These are phyloP conservation scores for Apiospora arundinis DNA, from an alignment of 2,329 filamentous ascomycete species.

Conservation along the genomic window DNA sequence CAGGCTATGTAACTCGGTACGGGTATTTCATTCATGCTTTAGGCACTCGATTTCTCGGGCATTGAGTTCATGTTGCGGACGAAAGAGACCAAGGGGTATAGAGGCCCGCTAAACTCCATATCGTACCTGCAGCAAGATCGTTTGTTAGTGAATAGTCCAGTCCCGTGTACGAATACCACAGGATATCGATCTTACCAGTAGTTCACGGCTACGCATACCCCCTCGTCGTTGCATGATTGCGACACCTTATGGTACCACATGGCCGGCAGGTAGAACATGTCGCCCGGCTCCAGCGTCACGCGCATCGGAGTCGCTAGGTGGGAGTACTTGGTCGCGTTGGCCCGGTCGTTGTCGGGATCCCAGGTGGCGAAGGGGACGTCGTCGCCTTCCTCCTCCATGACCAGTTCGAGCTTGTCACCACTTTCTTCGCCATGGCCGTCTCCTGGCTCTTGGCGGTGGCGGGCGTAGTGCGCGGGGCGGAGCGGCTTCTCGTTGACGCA, in stretches of 20 bases:
- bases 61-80: constrained; percentile 46
- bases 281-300: constrained; percentile 74
- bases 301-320: constrained; percentile 63
- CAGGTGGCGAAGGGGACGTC: constrained; percentile 73
- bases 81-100: constrained; percentile 68
- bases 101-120: constrained; percentile 74
- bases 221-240: constrained; percentile 71
- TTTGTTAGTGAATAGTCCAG: not conserved
- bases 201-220: constrained; percentile 79
- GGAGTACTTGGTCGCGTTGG: constrained; percentile 63
- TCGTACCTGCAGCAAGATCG: constrained; percentile 66
- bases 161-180: no score
- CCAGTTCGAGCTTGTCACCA: constrained; percentile 36
- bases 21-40: not conserved
- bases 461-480: constrained; percentile 62
- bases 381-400: constrained; percentile 41
- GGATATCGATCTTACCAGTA: constrained; percentile 69
- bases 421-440: not conserved
- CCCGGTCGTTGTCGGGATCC: constrained; percentile 69
- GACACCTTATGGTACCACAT: constrained; percentile 88
- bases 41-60: not conserved
- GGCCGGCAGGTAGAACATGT: constrained; percentile 83
- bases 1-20: not conserved
- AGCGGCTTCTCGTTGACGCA: constrained; percentile 71
- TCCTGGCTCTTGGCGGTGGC: constrained; percentile 33